Base-by-base conservation (phyloP, 2,329 filamentous ascomycete species). In the Cyphellophora attinorum region DNA sequence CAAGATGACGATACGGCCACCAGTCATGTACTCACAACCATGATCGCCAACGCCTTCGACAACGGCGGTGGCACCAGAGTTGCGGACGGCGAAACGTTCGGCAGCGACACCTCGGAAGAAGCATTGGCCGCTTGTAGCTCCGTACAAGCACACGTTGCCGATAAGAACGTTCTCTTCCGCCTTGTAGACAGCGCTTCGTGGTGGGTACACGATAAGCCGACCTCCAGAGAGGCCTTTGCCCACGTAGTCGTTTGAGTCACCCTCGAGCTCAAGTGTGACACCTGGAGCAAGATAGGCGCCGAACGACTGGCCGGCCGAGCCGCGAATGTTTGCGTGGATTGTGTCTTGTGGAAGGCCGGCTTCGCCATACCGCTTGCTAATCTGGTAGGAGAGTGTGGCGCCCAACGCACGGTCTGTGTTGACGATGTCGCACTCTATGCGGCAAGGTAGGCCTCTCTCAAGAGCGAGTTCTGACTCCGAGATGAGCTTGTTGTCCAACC, bases 21-120 rank as follows among this genome's bases (percentile, higher is more conserved):
- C 89, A 53, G 89, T 95, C 89, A 96, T 96, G 74, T 96, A 96
- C 70, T 96, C 89, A 57, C 88, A 95, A 44, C 85, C 84, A 58
- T 96, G 89, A 60, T 96, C 89, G 70, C 89, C 89, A 46, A 93
- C 76, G 64, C 89, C 89, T 63, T 96, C 89, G 43, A 95, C 88
- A 46, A 96, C 84, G n/a, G 89, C 86, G 17, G 81, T 93, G 33
- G 85, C 89, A 64, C 89, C 89, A 1, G 89, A 95, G 69, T 96
- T 96, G 50, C 89, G 82, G 47, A 96, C 89, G 42, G 86, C 88
- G 59, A 96, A 96, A 53, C 89, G 84, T 69, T 96, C 89, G 27
- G 89, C 89, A 53, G 89, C 89, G 43, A 94, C 78, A 73, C 89
- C 89, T 45, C 89, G 84, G 85, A 96, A 95, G 77, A 85, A 96